phyloP scores from a whole-genome alignment of 257 asterid genomes.

The Anisodus tanguticus region DNA sequence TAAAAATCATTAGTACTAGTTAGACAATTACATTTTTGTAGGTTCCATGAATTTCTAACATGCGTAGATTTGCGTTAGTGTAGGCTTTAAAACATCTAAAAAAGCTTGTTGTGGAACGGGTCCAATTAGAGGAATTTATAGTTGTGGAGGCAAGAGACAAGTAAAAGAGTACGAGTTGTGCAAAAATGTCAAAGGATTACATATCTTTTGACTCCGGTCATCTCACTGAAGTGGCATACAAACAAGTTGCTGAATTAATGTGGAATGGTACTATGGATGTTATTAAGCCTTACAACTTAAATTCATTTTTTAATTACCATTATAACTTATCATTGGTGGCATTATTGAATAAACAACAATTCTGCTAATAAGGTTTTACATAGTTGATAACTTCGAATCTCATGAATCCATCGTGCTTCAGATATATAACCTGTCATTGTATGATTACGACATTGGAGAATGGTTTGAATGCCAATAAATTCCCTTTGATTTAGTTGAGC shows the following conservation, averaged over 20 bases:
- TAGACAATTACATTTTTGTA: not conserved
- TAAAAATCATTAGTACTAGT: not conserved
- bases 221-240: conserved; percentile 47
- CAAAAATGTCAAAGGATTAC: conserved; percentile 44
- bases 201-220: conserved; percentile 58
- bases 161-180: conserved; percentile 51
- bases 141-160: conserved; percentile 63
- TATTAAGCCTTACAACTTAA: conserved; percentile 38
- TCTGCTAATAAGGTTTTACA: too few relatives aligned
- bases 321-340: not conserved
- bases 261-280: conserved; percentile 40
- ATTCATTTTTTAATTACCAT: conserved; percentile 38
- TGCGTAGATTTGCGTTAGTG: not conserved
- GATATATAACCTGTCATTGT: too few relatives aligned
- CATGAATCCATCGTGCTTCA: too few relatives aligned
- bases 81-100: conserved; percentile 58
- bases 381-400: too few relatives aligned
- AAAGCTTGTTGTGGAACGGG: conserved; percentile 67
- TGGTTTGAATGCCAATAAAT: too few relatives aligned
- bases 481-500: too few relatives aligned
- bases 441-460: too few relatives aligned
- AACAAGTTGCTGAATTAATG: conserved; percentile 49
- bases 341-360: too few relatives aligned
- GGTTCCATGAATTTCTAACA: not conserved
- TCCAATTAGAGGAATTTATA: conserved; percentile 45